Evolutionary conservation across 257 asterid genomes (phyloP).

Genomic region (Fraxinus excelsior): DNA sequence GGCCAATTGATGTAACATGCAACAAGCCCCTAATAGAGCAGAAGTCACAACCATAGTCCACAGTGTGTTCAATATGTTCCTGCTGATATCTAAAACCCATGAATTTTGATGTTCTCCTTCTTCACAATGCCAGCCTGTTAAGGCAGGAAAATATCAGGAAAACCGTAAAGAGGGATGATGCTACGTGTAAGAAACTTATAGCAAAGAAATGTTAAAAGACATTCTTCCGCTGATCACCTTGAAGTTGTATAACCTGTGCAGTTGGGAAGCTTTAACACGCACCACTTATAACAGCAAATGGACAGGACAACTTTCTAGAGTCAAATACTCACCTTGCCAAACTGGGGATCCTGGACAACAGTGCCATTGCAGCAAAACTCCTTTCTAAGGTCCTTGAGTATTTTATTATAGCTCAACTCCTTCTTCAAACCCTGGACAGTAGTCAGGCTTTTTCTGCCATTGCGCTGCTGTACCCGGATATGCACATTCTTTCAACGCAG

Average conservation of each 20-base stretch:
- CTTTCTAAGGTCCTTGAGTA: too few species aligned
- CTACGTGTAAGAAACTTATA: not conserved
- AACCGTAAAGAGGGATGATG: not conserved
- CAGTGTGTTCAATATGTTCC: constrained; percentile 5
- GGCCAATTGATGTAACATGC: not conserved
- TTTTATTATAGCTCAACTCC: too few species aligned
- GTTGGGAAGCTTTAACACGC: too few species aligned
- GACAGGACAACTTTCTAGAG: too few species aligned
- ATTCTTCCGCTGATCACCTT: constrained; percentile 64
- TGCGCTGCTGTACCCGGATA: too few species aligned
- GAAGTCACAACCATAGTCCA: constrained; percentile 6
- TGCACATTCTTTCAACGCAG: too few species aligned
- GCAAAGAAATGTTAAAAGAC: constrained; percentile 52
- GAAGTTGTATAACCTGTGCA: constrained; percentile 54
- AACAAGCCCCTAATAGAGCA: not conserved
- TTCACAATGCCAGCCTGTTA: constrained; percentile 73
- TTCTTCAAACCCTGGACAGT: too few species aligned
- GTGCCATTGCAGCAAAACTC: too few species aligned
- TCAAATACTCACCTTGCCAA: too few species aligned
- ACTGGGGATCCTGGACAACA: too few species aligned
- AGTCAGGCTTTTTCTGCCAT: too few species aligned
- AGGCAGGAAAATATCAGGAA: not conserved
- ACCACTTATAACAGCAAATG: too few species aligned
- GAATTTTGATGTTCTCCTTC: constrained; percentile 79
- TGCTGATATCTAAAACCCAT: constrained; percentile 55